These are phyloP conservation scores for Spongispora temasekensis DNA, from an alignment of 1,284 basidiomycete genomes.

Conservation along the genomic window DNA sequence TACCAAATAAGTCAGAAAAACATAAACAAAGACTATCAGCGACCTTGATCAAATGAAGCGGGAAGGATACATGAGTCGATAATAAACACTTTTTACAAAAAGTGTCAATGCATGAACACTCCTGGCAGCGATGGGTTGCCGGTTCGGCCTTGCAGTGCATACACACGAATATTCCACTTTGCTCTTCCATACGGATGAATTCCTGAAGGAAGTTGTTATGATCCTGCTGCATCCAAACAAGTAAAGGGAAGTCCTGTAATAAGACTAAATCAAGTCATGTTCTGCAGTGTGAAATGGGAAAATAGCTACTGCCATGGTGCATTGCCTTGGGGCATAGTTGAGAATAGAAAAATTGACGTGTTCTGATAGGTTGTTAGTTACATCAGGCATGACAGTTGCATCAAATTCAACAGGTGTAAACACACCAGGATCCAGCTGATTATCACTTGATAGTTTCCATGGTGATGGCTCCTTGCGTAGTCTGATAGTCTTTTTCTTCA, in stretches of 20 bases:
- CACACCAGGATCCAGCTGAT: neutral
- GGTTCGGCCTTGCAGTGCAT: neutral
- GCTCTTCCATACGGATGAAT: constrained; percentile 3
- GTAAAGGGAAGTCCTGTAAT: neutral
- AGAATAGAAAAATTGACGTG: neutral
- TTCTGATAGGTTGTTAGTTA: neutral
- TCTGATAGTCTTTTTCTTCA: neutral
- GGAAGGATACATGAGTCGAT: neutral
- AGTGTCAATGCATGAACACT: neutral
- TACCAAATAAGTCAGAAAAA: neutral
- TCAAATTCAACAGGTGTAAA: neutral
- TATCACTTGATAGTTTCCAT: neutral
- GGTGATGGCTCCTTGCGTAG: neutral
- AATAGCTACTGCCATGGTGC: neutral
- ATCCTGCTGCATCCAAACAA: constrained; percentile 5
- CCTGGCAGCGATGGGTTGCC: neutral
- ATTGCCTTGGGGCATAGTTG: neutral
- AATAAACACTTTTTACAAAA: neutral
- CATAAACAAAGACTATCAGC: neutral
- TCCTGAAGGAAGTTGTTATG: constrained; percentile 3
- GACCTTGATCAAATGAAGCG: neutral
- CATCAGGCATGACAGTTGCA: neutral
- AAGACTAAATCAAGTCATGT: neutral
- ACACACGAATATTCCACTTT: neutral
- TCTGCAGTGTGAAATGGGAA: neutral